Evolutionary conservation across 2,329 filamentous ascomycete species (phyloP), one percentile per base, ranked within the genome.

Genomic region (Phialocephala sp.): DNA sequence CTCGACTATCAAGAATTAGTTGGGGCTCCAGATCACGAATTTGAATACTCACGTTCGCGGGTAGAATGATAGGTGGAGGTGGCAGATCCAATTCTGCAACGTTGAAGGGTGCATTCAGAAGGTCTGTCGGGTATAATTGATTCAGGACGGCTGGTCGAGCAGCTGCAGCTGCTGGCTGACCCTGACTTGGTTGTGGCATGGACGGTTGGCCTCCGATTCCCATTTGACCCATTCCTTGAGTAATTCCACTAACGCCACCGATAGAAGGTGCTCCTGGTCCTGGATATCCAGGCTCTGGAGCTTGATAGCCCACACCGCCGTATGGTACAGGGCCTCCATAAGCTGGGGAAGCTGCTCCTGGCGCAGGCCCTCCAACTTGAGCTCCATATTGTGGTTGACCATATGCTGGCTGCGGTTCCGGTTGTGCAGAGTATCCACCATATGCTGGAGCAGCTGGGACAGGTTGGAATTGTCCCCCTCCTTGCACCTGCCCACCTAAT

Each of bases 101-200:
- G 77, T 97, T 94, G 81, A 99, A 97, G 32, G 94, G 94, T 80
- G 97, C 92, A 73, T 91, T 92, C 74, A 97, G 85, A 67, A 99
- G 85, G 77, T 99, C 95, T 52, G 93, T 94, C 20, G 94, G 92
- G 77, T 95, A 94, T 66, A 98, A 87, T 80, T 94, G 92, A 80
- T 97, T 98, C 72, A 97, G 82, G 72, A 81, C 83, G 72, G 80
- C 73, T 79, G 83, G 80, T 82, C 79, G 66, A 80, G 79, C 70
- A 80, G 79, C 68, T 82, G 83, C 70, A 77, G 83, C 81, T 69
- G 85, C 83, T 69, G 83, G 83, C 69, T 84, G 77, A 24, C 77
- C 64, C 74, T 76, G 67, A 22, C 66, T 64, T 76, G 78, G 66
- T 75, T 77, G 72, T 57, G 65, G 64, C 15, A 63, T 22, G 60